Evolutionary conservation across 192 early-diverging fungal genomes (phyloP).

Genomic region (Spinellus fusiger): DNA sequence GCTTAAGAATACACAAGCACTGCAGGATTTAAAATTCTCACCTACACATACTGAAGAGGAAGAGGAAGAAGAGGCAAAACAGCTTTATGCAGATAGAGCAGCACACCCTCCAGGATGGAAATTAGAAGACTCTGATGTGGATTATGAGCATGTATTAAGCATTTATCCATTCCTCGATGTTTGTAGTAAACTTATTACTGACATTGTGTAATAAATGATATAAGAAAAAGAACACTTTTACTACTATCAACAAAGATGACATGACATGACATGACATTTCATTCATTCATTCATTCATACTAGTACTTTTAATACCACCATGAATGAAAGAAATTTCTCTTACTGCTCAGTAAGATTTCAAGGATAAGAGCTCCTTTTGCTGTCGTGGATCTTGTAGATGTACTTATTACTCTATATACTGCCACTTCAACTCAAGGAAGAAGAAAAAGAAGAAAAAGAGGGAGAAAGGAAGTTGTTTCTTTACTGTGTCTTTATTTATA

Average conservation of each 20-base stretch:
- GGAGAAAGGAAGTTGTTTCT: too few relatives aligned
- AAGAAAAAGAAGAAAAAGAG: too few relatives aligned
- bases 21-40: background rate
- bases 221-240: background rate
- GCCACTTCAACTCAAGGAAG: too few relatives aligned
- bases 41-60: background rate
- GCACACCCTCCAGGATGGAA: background rate
- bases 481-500: too few relatives aligned
- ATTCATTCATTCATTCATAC: background rate
- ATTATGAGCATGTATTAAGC: constrained; percentile 12
- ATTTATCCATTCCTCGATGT: constrained; percentile 90
- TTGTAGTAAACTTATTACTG: constrained; percentile 89
- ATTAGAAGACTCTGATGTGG: background rate
- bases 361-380: too few relatives aligned
- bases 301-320: too few relatives aligned
- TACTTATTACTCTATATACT: too few relatives aligned
- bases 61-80: background rate
- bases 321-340: too few relatives aligned
- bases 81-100: background rate
- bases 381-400: too few relatives aligned
- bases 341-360: too few relatives aligned
- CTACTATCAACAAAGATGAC: background rate
- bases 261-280: background rate
- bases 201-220: constrained; percentile 52
- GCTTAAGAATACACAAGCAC: constrained; percentile 2